Base-by-base conservation (phyloP, 352 stramenopile species). In the Pythium brachiatum region DNA sequence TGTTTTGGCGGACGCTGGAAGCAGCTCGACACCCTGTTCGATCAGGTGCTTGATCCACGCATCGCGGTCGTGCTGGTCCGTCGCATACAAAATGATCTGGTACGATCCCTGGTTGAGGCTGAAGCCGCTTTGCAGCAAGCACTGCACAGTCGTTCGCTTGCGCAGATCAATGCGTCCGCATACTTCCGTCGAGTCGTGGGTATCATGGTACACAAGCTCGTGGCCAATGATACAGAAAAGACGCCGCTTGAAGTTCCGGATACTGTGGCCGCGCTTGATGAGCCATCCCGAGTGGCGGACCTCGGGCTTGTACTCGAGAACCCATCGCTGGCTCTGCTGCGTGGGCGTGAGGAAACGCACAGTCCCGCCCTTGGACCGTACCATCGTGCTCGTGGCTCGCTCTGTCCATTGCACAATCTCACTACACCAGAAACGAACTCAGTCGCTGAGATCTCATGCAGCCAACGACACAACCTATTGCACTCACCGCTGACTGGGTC, bases 201-300 rank as follows among this genome's bases (percentile, higher is more conserved):
- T 79, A 48, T 95, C 85, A 59, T 94, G 85, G 63, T 92, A 95
- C 59, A 94, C 88, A 36, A 95, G 79, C 48, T 94, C 84, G 51
- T 88, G 76, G 63, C 92, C 86, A 41, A 94, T 73, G 63, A 95
- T 89, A 70, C 81, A 94, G 47, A 95, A 95, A 26, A 95, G 62
- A 21, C 86, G 83, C 21, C 86, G 83, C 65, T 95, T 95, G 68
- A 94, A 95, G 57, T 86, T 90, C 29, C 82, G 78, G 36, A 89
- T 80, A 21, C 83, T 86, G 44, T 88, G 75, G 27, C 79, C 86
- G 20, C 84, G 83, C 51, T 95, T 95, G 63, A 95, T 92, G 41
- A 95, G 80, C 86, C 86, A 95, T 11, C 86, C 86, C 26, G 86
- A 95, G 60, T 94, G 84, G 1, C 77, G 70, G 9, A 95, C 83